Conservation (phyloP, 768 basidiomycete species). For the Phallus indusiatus region DNA sequence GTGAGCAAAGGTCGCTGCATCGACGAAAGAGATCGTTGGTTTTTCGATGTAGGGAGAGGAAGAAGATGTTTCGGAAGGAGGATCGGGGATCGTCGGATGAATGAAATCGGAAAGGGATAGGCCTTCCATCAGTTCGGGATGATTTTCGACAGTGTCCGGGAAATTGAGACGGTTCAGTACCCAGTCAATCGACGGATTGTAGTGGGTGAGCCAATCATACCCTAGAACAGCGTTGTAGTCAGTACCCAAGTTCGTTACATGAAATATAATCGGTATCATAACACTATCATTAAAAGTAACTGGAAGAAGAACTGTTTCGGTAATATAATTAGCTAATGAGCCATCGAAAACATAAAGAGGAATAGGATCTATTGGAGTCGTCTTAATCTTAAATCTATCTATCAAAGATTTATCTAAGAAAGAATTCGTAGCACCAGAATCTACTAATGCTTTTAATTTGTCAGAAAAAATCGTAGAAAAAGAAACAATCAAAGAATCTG, state of each 20-base stretch:
- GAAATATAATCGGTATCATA: background rate
- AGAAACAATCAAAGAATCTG: background rate
- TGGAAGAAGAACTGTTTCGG: background rate
- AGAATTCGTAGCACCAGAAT: background rate
- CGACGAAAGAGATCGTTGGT: too few relatives aligned
- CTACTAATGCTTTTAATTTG: background rate
- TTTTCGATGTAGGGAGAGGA: too few relatives aligned
- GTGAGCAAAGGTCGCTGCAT: too few relatives aligned
- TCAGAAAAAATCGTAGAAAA: background rate
- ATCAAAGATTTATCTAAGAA: background rate
- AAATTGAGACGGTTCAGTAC: background rate
- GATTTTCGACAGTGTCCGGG: background rate
- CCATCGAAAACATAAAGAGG: background rate
- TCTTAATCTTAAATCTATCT: background rate
- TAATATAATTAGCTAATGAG: background rate
- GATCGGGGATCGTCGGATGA: background rate
- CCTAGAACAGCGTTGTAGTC: slow-evolving; percentile 8
- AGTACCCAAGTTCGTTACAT: background rate
- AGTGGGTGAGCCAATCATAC: slow-evolving; percentile 12
- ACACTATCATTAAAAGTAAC: background rate
- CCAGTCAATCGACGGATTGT: slow-evolving; percentile 19
- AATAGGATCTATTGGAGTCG: background rate
- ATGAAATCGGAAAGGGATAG: background rate
- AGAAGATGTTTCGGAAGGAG: too few relatives aligned
- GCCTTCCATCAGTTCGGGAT: background rate